Base-by-base conservation (phyloP, 345 rosid species). In the Tarenaya hassleriana region DNA sequence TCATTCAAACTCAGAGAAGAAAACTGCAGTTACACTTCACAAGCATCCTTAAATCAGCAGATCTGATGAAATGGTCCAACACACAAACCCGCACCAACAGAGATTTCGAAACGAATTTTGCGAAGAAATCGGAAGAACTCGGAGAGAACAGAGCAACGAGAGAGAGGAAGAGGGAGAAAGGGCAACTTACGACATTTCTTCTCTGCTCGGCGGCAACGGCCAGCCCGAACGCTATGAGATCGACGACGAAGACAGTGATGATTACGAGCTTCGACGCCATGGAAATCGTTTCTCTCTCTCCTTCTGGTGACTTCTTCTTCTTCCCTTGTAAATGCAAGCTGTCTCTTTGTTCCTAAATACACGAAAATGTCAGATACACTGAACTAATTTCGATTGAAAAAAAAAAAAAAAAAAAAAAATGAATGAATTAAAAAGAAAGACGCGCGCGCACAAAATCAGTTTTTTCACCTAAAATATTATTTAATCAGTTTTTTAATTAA, bases 181-280 rank as follows among this genome's bases (percentile, higher is more conserved):
- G 29, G 7, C 18, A 17, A 55, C 95, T 83, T 43, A 92, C 98
- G 52, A 81, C 74, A 76, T 90, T 92, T 76, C 98, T 79, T 57
- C 96, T 78, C 68, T 84, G 98, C 68, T 92, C 98, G 24, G 98
- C 98, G 9, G 96, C 98, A 62, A 88, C 79, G 59, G 98, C 98
- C 58, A 92, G 67, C 38, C 86, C 86, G 44, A 92, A 90, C 55
- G 98, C 98, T 65, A 92, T 77, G 61, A 92, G 78, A 73, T 92
- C 90, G 7, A 85, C 54, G 40, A 92, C 32, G 77, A 81, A 79
- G 40, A 88, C 90, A 0, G 62, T 52, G 51, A 85, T 71, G 52
- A 92, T 49, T 24, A 92, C 51, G 40, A 81, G 77, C 73, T 88
- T 92, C 6, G 96, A 92, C 37, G 98, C 95, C 98, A 92, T 92